Evolutionary conservation across 768 basidiomycete species (phyloP).

Genomic region (Boletus subparvulus): DNA sequence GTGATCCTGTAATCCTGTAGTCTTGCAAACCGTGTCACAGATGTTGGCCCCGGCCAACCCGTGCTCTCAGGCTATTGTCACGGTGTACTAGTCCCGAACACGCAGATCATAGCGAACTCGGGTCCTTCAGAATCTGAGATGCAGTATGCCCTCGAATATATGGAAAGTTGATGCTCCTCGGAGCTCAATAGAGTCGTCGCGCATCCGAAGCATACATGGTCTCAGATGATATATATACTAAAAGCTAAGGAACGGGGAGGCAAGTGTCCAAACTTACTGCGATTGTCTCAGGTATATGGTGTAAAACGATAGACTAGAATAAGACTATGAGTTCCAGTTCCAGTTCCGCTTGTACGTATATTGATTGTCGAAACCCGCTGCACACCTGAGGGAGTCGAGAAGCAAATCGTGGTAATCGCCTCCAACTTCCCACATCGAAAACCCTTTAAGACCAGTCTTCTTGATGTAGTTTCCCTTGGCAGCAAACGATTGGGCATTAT

Average conservation of each 20-base stretch:
- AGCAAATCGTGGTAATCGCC: constrained; percentile 61
- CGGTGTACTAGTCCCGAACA: too few relatives aligned
- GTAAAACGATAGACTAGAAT: neutral
- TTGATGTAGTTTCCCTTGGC: constrained; percentile 64
- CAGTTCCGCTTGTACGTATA: neutral
- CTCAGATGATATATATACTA: neutral
- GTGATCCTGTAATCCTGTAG: too few relatives aligned
- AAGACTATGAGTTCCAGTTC: neutral
- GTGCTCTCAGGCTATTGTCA: too few relatives aligned
- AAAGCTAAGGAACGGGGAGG: too few relatives aligned
- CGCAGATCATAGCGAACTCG: too few relatives aligned
- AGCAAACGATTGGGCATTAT: constrained; percentile 56
- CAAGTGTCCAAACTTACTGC: neutral
- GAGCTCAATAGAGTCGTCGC: neutral
- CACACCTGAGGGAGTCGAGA: constrained; percentile 51
- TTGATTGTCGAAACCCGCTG: neutral
- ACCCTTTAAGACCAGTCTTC: constrained; percentile 54
- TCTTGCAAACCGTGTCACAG: too few relatives aligned
- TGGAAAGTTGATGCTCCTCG: neutral
- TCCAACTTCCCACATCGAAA: constrained; percentile 71
- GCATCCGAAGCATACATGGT: neutral
- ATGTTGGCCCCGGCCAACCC: too few relatives aligned
- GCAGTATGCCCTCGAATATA: too few relatives aligned
- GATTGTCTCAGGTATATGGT: neutral
- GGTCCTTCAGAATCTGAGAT: too few relatives aligned